Percentiles rank a stretch among this genome's conserved stretches.
Conservation (phyloP, 108 stramenopile species). For the Nitzschia sp. region DNA sequence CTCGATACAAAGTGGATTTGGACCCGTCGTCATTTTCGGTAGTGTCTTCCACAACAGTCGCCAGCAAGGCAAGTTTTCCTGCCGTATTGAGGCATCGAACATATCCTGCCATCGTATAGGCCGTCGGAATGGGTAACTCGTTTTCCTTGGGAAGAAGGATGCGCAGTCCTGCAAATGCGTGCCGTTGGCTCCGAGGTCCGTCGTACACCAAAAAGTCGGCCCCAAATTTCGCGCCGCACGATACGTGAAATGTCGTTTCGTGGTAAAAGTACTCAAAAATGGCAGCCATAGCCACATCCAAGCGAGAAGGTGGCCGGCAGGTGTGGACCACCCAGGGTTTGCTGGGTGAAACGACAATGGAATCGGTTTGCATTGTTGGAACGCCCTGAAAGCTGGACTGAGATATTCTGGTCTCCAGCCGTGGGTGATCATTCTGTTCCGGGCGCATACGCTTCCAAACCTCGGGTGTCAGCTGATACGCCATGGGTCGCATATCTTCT, state of each 20-base stretch:
- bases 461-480: conserved; percentile 73
- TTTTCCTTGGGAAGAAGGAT: conserved; percentile 31
- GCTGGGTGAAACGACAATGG: not conserved
- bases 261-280: conserved; percentile 60
- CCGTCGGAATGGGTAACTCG: conserved; percentile 53
- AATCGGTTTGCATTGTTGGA: not conserved
- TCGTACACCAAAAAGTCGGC: conserved; percentile 86
- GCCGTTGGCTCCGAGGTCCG: conserved; percentile 70
- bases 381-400: not conserved
- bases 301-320: conserved; percentile 17
- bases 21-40: not conserved
- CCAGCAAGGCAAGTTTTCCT: conserved; percentile 79
- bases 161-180: conserved; percentile 90
- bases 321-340: conserved; percentile 2
- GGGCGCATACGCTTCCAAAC: conserved; percentile 72
- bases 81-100: conserved; percentile 84
- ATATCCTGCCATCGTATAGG: conserved; percentile 77
- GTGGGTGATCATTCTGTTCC: not conserved
- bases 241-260: conserved; percentile 53
- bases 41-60: conserved; percentile 48
- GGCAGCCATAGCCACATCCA: conserved; percentile 32
- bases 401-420: conserved; percentile 3
- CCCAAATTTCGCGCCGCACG: conserved; percentile 88
- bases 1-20: conserved; percentile 20
- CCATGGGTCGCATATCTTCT: conserved; percentile 78